Evolutionary conservation across 1,139 yeast genomes (phyloP).

Genomic region (Scheffersomyces parashehatae): DNA sequence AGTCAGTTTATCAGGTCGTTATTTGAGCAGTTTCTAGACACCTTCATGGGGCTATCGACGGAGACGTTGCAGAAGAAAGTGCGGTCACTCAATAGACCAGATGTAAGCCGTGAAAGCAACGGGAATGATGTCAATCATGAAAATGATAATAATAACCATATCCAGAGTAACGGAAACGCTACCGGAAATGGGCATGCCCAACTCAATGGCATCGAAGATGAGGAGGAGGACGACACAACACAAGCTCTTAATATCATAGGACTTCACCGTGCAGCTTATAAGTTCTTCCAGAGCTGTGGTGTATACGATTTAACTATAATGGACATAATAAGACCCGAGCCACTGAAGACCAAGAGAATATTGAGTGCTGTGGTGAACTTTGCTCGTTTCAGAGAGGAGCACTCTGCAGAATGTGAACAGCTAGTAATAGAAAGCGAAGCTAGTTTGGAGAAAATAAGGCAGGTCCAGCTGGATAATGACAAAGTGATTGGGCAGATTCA

Average conservation of each 20-base stretch:
- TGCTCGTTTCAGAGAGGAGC: constrained; percentile 81
- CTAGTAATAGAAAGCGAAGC: constrained; percentile 57
- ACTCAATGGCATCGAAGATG: constrained; percentile 4
- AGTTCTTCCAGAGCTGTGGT: constrained; percentile 72
- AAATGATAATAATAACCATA: not conserved
- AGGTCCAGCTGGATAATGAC: constrained; percentile 35
- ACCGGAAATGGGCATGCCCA: not conserved
- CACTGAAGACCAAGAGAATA: constrained; percentile 60
- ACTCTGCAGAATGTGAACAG: constrained; percentile 66
- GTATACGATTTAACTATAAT: constrained; percentile 71
- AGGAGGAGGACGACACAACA: constrained; percentile 35
- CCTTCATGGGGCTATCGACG: constrained; percentile 52
- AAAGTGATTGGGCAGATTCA: constrained; percentile 44
- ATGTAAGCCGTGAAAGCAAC: not conserved
- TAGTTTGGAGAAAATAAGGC: constrained; percentile 39
- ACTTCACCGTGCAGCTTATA: constrained; percentile 58
- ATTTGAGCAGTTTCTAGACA: constrained; percentile 71
- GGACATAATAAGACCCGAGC: constrained; percentile 70
- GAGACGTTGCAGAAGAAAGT: constrained; percentile 13
- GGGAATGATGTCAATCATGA: constrained; percentile 2
- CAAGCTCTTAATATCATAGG: constrained; percentile 37
- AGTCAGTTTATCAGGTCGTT: constrained; percentile 60
- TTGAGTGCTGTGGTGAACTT: constrained; percentile 84
- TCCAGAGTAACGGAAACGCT: not conserved
- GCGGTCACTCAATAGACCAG: not conserved